A percentile compares a stretch with the other conserved stretches of the same genome.
phyloP scores from a whole-genome alignment of 306 rosid genomes.

The Pyrus pyrifolia region DNA sequence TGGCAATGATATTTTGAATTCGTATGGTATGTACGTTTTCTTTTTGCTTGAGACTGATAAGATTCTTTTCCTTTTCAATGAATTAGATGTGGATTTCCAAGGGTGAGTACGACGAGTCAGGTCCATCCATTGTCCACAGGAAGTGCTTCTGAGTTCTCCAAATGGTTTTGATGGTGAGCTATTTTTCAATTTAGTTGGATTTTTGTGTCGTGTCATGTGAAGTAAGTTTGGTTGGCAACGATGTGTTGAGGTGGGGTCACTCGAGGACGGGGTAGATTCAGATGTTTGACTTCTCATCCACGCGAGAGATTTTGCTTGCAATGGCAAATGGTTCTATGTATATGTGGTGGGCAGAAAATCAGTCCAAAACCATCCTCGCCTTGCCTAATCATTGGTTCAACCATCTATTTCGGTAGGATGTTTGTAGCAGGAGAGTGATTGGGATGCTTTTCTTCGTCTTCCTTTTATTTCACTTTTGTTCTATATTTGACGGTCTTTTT shows the following conservation, averaged over 20 bases:
- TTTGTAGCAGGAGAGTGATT: slow-evolving; percentile 67
- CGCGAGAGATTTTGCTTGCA: slow-evolving; percentile 12
- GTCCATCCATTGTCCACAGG: slow-evolving; percentile 96
- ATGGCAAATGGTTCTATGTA: slow-evolving; percentile 27
- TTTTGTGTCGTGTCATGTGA: slow-evolving; percentile 75
- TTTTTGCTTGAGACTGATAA: slow-evolving; percentile 11
- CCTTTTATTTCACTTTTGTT: slow-evolving; percentile 3
- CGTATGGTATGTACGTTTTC: neutral
- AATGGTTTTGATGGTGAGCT: slow-evolving; percentile 61
- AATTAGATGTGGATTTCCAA: slow-evolving; percentile 92
- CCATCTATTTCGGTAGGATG: slow-evolving; percentile 50
- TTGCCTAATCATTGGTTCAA: slow-evolving; percentile 37
- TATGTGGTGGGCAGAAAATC: slow-evolving; percentile 39
- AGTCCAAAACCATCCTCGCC: slow-evolving; percentile 27
- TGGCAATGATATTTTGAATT: neutral
- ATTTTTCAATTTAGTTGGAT: slow-evolving; percentile 56
- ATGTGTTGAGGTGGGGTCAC: slow-evolving; percentile 28
- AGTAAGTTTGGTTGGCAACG: slow-evolving; percentile 49
- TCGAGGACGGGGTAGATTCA: slow-evolving; percentile 29
- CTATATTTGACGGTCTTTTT: slow-evolving; percentile 35
- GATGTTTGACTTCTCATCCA: slow-evolving; percentile 22
- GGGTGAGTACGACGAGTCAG: slow-evolving; percentile 95
- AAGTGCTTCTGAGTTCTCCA: slow-evolving; percentile 74
- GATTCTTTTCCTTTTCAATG: neutral
- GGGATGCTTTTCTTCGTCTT: slow-evolving; percentile 28